A percentile compares a stretch with the other conserved stretches of the same genome.
phyloP scores from a whole-genome alignment of 169 alveolate species.

The Eimeria acervulina region DNA sequence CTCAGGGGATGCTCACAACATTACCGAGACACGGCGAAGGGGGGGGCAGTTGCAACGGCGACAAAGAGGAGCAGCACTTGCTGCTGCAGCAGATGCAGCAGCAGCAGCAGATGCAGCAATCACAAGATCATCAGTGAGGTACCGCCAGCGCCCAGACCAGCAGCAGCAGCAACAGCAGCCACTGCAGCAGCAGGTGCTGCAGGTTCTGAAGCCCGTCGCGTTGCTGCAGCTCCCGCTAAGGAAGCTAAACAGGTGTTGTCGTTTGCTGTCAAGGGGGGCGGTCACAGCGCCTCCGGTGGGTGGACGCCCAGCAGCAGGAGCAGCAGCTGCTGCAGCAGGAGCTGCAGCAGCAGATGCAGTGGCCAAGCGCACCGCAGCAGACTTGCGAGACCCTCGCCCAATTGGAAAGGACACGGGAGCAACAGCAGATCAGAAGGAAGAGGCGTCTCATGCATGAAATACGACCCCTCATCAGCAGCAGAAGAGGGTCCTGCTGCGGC shows the following conservation, averaged over 20 bases:
- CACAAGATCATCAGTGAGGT: not conserved
- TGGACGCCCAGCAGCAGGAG: slow-evolving; percentile 52
- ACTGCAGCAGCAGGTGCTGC: not conserved
- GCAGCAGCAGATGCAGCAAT: slow-evolving; percentile 46
- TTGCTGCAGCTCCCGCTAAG: not conserved
- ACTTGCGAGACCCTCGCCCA: not conserved
- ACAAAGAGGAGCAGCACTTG: not conserved
- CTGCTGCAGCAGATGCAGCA: not conserved
- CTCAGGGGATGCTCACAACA: slow-evolving; percentile 11
- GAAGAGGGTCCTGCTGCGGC: not conserved
- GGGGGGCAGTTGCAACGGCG: not conserved
- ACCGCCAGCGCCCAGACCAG: not conserved
- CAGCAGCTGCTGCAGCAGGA: slow-evolving; percentile 36
- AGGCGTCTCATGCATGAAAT: not conserved
- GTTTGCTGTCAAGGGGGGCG: not conserved
- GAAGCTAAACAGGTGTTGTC: not conserved
- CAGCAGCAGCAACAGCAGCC: not conserved
- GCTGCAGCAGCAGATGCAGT: not conserved
- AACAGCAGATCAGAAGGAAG: not conserved
- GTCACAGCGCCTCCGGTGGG: not conserved
- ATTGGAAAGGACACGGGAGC: not conserved
- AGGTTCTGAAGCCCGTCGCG: not conserved
- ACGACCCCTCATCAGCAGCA: not conserved
- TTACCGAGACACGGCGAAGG: not conserved
- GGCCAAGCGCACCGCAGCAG: not conserved